These are phyloP conservation scores for Trichoderma arundinaceum DNA, from an alignment of 2,329 filamentous ascomycete genomes.

Conservation along the genomic window DNA sequence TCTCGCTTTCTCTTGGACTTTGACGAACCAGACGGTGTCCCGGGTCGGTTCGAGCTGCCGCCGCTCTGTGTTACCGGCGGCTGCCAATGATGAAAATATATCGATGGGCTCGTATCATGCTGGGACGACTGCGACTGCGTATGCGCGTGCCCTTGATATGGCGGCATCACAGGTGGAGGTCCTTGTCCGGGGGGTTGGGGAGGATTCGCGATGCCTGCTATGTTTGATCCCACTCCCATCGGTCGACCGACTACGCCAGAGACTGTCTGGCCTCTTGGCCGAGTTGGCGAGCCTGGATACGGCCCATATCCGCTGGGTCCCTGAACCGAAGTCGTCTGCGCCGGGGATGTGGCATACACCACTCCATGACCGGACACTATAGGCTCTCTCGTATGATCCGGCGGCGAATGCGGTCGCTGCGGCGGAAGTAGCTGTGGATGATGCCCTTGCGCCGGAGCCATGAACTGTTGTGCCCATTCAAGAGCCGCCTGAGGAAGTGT, in stretches of 20 bases:
- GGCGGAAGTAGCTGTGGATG: slow-evolving; percentile 58
- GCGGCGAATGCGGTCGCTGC: slow-evolving; percentile 57
- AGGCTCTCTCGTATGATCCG: slow-evolving; percentile 61
- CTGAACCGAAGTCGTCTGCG: slow-evolving; percentile 41
- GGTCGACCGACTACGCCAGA: slow-evolving; percentile 49
- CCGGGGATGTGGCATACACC: slow-evolving; percentile 49
- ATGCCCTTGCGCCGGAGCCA: slow-evolving; percentile 57
- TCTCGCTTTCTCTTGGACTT: slow-evolving; percentile 57
- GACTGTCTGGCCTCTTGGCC: slow-evolving; percentile 57
- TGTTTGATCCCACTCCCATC: slow-evolving; percentile 44
- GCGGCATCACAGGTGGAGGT: slow-evolving; percentile 43
- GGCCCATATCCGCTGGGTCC: slow-evolving; percentile 49
- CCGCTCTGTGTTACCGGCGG: slow-evolving; percentile 72
- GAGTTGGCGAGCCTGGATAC: slow-evolving; percentile 57
- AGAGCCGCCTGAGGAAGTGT: slow-evolving; percentile 64
- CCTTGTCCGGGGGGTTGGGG: slow-evolving; percentile 43
- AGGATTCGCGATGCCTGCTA: slow-evolving; percentile 54
- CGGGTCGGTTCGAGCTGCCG: slow-evolving; percentile 67
- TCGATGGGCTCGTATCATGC: slow-evolving; percentile 72
- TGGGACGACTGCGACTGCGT: slow-evolving; percentile 61
- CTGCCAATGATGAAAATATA: slow-evolving; percentile 94
- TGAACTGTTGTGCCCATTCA: slow-evolving; percentile 72
- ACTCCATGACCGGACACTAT: slow-evolving; percentile 49
- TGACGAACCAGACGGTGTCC: slow-evolving; percentile 76
- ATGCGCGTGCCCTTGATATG: slow-evolving; percentile 53